These are phyloP conservation scores for Rhytidhysteron rufulum DNA, from an alignment of 2,329 filamentous ascomycete species.

Conservation along the genomic window DNA sequence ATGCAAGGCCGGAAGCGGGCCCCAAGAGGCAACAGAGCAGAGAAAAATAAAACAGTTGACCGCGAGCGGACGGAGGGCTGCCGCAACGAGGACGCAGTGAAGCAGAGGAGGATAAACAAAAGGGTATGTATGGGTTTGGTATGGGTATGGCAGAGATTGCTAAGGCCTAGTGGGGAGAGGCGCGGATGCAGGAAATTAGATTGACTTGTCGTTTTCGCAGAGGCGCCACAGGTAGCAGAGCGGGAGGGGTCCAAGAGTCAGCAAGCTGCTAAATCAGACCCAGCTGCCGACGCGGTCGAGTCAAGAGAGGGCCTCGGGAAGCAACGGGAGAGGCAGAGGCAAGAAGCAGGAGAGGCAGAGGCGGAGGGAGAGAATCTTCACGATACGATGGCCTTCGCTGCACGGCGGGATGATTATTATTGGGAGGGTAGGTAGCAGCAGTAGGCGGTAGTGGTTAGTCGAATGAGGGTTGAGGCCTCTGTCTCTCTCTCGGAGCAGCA, in stretches of 20 bases:
- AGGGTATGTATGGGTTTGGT: background rate
- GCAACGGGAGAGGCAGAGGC: too few relatives aligned
- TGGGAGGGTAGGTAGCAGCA: background rate
- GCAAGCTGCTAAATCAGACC: background rate
- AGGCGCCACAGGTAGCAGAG: background rate
- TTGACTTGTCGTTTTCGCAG: slow-evolving; percentile 2
- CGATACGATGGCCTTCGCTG: background rate
- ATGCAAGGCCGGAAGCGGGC: background rate
- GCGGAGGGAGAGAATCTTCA: background rate
- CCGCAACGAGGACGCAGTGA: background rate
- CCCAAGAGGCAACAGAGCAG: background rate
- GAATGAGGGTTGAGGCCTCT: too few relatives aligned
- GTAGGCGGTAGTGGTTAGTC: background rate
- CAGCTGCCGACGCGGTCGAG: slow-evolving; percentile 4
- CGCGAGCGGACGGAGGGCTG: background rate
- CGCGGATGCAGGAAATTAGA: slow-evolving; percentile 1
- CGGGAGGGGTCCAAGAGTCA: slow-evolving; percentile 1
- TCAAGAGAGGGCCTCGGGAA: slow-evolving; percentile 1
- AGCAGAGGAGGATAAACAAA: background rate
- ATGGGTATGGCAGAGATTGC: too few relatives aligned
- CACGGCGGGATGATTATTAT: background rate
- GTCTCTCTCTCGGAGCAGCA: too few relatives aligned
- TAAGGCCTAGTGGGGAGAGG: background rate
- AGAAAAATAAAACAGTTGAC: slow-evolving; percentile 1
- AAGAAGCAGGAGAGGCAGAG: background rate